Percentiles rank a stretch among this genome's conserved stretches.
phyloP scores from a whole-genome alignment of 2,329 filamentous ascomycete species.

The Aureobasidium sp. region DNA sequence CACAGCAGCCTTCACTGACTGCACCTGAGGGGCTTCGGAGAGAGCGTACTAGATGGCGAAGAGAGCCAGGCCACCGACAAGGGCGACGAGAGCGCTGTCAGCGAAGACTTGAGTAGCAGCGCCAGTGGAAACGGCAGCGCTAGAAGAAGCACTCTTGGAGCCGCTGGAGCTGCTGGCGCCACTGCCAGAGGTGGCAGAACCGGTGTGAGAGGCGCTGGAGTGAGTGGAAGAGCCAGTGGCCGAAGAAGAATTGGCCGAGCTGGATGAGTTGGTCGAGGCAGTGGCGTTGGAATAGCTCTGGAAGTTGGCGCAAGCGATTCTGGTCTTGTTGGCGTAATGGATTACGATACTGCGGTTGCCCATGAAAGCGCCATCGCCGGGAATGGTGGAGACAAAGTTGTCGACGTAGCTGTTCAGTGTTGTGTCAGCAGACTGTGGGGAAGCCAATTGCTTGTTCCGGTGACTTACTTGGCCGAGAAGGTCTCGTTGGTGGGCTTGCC shows the following conservation, averaged over 20 bases:
- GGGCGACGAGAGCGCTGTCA: not conserved
- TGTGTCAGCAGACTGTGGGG: not conserved
- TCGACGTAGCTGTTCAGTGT: slow-evolving; percentile 39
- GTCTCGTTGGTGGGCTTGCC: slow-evolving; percentile 46
- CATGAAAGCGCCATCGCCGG: slow-evolving; percentile 41
- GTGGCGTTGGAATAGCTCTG: slow-evolving; percentile 18
- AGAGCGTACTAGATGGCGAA: slow-evolving; percentile 6
- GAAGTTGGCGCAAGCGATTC: slow-evolving; percentile 45
- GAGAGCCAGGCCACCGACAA: not conserved
- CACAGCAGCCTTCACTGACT: no score
- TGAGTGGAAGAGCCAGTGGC: slow-evolving; percentile 13
- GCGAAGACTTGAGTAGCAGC: not conserved
- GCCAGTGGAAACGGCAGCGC: slow-evolving; percentile 5
- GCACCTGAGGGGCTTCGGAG: no score
- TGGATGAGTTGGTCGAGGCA: slow-evolving; percentile 17
- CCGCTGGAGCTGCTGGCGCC: slow-evolving; percentile 13
- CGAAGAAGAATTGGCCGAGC: slow-evolving; percentile 19
- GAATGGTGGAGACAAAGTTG: slow-evolving; percentile 41
- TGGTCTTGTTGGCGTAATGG: slow-evolving; percentile 46
- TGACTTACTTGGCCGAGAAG: slow-evolving; percentile 24
- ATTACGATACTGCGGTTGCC: slow-evolving; percentile 50
- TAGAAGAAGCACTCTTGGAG: slow-evolving; percentile 10
- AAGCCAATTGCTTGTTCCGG: not conserved
- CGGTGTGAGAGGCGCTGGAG: not conserved
- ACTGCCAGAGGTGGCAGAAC: slow-evolving; percentile 6